Evolutionary conservation across 768 basidiomycete genomes (phyloP).

Genomic region (Lactarius indigo): DNA sequence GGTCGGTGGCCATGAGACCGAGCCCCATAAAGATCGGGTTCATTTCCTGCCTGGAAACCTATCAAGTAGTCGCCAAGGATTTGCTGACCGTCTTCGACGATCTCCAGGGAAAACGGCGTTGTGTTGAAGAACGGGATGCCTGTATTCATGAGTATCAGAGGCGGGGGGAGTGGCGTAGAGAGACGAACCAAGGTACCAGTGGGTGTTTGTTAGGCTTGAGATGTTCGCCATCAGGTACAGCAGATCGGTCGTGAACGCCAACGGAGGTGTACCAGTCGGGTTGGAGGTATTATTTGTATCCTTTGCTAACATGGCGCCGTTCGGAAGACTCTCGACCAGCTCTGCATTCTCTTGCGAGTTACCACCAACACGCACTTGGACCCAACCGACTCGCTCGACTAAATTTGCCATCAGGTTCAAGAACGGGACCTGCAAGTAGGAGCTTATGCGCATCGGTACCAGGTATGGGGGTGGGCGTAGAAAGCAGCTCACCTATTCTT

Average conservation of each 20-base stretch:
- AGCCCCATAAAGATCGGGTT: constrained; percentile 67
- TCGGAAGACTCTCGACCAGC: constrained; percentile 46
- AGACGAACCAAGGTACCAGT: constrained; percentile 58
- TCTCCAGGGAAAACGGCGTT: constrained; percentile 45
- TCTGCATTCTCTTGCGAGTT: constrained; percentile 71
- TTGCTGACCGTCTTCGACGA: constrained; percentile 53
- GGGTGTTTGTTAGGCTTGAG: constrained; percentile 50
- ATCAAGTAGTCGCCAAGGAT: constrained; percentile 63
- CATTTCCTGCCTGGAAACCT: constrained; percentile 71
- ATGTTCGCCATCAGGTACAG: constrained; percentile 64
- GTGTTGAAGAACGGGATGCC: constrained; percentile 66
- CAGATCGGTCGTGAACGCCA: constrained; percentile 60
- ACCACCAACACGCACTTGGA: constrained; percentile 68
- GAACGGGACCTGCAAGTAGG: constrained; percentile 57
- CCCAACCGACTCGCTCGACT: constrained; percentile 54
- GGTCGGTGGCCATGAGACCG: constrained; percentile 16
- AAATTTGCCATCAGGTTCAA: constrained; percentile 76
- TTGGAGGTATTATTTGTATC: constrained; percentile 34
- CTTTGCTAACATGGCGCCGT: constrained; percentile 52
- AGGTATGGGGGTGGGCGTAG: neutral
- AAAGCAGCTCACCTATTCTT: constrained; percentile 33
- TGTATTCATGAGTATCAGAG: constrained; percentile 20
- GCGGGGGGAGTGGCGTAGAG: neutral
- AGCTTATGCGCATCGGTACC: constrained; percentile 31
- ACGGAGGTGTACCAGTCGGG: constrained; percentile 65